Conservation (phyloP, 163 green algal genomes). For the Scenedesmus sp. region DNA sequence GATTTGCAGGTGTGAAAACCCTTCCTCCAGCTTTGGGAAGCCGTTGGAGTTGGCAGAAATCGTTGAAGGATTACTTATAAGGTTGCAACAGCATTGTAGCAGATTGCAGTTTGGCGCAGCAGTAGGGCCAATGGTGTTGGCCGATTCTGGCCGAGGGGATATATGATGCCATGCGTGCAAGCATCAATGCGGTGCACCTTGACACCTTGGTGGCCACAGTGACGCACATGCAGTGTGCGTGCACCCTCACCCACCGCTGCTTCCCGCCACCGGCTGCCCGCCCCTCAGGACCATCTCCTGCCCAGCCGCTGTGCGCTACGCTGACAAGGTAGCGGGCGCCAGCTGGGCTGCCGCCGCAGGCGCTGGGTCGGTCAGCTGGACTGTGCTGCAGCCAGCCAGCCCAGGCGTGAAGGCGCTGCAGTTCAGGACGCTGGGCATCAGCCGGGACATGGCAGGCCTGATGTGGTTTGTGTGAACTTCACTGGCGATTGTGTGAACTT, state of each 20-base stretch:
- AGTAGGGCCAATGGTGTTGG: too few species aligned
- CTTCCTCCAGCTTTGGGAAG: too few species aligned
- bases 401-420: neutral
- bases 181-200: too few species aligned
- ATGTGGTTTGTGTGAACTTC: constrained; percentile 39
- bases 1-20: too few species aligned
- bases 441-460: neutral
- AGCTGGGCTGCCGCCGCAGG: neutral
- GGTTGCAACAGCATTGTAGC: too few species aligned
- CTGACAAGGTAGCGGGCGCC: constrained; percentile 83
- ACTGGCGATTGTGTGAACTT: neutral
- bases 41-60: too few species aligned
- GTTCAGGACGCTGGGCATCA: constrained; percentile 18
- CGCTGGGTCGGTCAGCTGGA: neutral
- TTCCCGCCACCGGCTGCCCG: neutral
- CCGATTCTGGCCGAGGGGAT: too few species aligned
- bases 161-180: too few species aligned
- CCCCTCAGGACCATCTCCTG: constrained; percentile 62
- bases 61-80: too few species aligned
- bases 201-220: too few species aligned
- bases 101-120: too few species aligned
- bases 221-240: neutral
- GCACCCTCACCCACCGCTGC: neutral
- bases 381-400: constrained; percentile 21
- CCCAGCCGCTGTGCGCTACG: constrained; percentile 81